phyloP scores from a whole-genome alignment of 2,329 filamentous ascomycete species.

The Fusarium cyanostomum region DNA sequence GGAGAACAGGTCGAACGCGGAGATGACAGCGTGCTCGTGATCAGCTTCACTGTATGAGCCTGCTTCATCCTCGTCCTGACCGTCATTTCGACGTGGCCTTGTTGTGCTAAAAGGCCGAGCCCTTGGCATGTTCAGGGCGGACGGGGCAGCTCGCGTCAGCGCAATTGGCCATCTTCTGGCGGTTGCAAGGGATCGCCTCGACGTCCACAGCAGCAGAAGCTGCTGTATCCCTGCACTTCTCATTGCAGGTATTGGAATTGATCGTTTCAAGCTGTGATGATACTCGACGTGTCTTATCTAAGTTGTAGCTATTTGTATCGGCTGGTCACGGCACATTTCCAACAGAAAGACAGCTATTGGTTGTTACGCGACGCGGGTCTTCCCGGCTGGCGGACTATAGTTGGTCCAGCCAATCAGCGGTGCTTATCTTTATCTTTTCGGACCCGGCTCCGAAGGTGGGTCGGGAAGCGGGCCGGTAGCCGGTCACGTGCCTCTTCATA shows the following conservation, averaged over 20 bases:
- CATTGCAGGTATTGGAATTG: conserved; percentile 8
- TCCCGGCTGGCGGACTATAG: conserved; percentile 26
- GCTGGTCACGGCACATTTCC: conserved; percentile 12
- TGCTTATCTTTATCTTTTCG: background rate
- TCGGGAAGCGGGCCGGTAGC: conserved; percentile 19
- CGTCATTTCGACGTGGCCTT: background rate
- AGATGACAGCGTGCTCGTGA: conserved; percentile 62
- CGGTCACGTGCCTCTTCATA: conserved; percentile 23
- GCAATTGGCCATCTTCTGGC: conserved; percentile 20
- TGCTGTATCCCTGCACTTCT: conserved; percentile 31
- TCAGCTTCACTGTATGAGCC: conserved; percentile 57
- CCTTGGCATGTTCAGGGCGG: conserved; percentile 1
- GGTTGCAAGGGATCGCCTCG: conserved; percentile 14
- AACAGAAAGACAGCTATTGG: conserved; percentile 26
- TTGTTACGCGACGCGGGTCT: background rate
- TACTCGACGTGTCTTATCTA: background rate
- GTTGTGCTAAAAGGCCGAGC: conserved; percentile 26
- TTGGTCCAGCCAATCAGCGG: conserved; percentile 1
- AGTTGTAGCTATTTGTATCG: conserved; percentile 9
- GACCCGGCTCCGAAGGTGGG: conserved; percentile 19
- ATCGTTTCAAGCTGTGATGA: background rate
- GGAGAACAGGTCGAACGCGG: conserved; percentile 61
- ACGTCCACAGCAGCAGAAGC: conserved; percentile 31
- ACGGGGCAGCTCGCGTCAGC: background rate
- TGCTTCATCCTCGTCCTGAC: conserved; percentile 44